Evolutionary conservation across 1,139 yeast species (phyloP).

Genomic region (Yamadazyma sp.): DNA sequence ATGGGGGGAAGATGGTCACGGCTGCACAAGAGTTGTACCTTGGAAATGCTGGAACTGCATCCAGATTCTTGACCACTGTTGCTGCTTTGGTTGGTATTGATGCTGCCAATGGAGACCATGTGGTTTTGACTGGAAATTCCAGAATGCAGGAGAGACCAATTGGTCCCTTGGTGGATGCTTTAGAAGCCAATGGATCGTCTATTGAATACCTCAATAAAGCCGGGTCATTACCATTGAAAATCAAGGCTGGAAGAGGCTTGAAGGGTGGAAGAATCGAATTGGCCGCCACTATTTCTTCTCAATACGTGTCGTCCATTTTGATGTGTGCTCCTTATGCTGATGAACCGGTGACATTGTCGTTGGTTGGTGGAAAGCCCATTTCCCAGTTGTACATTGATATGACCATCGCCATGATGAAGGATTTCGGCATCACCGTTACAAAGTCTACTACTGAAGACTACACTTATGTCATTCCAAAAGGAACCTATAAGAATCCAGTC

Average conservation of each 20-base stretch:
- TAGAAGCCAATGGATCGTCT: conserved; percentile 73
- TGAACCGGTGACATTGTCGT: conserved; percentile 79
- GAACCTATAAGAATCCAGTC: conserved; percentile 72
- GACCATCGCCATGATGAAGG: conserved; percentile 94
- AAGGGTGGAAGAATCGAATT: conserved; percentile 91
- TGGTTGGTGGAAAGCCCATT: conserved; percentile 96
- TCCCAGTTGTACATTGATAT: conserved; percentile 94
- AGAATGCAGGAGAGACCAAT: conserved; percentile 98
- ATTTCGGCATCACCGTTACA: conserved; percentile 81
- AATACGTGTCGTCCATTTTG: conserved; percentile 90
- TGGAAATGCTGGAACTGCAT: conserved; percentile 98
- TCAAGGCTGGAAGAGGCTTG: conserved; percentile 68
- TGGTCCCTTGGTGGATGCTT: conserved; percentile 93
- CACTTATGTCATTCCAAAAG: conserved; percentile 90
- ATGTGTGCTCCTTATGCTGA: conserved; percentile 98
- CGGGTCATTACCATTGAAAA: conserved; percentile 86
- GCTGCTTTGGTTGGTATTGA: conserved; percentile 69
- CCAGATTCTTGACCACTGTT: conserved; percentile 88
- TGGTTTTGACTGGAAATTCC: conserved; percentile 85
- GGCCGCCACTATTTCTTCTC: conserved; percentile 96
- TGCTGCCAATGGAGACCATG: conserved; percentile 32
- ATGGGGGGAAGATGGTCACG: conserved; percentile 72
- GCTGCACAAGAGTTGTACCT: conserved; percentile 69
- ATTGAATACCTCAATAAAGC: conserved; percentile 68
- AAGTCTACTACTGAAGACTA: conserved; percentile 69